Base-by-base conservation (phyloP, 257 asterid species). In the Thymus mandschuricus region DNA sequence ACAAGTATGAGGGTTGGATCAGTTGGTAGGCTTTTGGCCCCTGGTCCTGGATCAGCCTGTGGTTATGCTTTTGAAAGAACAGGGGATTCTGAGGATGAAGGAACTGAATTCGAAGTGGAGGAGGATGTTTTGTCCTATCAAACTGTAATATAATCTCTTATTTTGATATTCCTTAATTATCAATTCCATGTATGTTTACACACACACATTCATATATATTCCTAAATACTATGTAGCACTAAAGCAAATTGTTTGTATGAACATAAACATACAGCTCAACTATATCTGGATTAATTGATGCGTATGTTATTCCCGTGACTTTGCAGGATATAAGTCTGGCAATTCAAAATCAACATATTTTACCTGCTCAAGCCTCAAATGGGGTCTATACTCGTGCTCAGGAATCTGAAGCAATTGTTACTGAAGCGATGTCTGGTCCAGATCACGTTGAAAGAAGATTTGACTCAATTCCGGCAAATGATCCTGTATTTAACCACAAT, bases 81-180 rank as follows among this genome's bases (percentile, higher is more conserved):
- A 5, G 96, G 84, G 68, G 91, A 88, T 78, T 88, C 87, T 74
- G 95, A 88, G 44, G 92, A 86, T 13, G 94, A 87, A 66, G 87
- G 60, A 74, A 72, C 86, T 29, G 88, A 89, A 75, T 72, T 79
- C 78, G 81, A 78, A 70, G 64, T 76, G 27, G 86, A 62, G 49
- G 96, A 80, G 71, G 80, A 79, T 8, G 63, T 55, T 29, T 56
- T 61, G 29, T 64, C 91, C 70, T 79, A 83, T 73, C 84, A 84
- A 69, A 78, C 81, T 81, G 90, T 90, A 86, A 62, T 10, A 72
- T 64, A 45, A 15, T 80, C 68, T 49, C 49, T 44, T 54, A 6
- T 43, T 57, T 44, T n/a, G 41, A 57, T 65, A 63, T 41, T 64
- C 60, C 30, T 7, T 6, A 27, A 48, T 64, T 44, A 46, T 48